Evolutionary conservation across 352 stramenopile species (phyloP).

Genomic region (Phytopythium vexans): DNA sequence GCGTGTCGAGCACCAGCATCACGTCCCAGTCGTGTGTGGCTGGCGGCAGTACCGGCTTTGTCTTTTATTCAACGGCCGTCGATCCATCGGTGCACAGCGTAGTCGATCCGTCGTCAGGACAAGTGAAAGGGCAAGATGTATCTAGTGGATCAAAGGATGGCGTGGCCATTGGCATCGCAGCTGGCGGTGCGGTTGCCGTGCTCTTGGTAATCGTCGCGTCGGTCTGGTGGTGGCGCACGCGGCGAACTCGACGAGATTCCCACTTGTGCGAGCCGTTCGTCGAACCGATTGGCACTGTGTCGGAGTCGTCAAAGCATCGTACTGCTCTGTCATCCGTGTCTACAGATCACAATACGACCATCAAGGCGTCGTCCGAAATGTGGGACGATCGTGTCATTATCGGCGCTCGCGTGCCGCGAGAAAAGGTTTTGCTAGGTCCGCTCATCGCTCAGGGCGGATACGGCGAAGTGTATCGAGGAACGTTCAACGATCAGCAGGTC

Average conservation of each 20-base stretch:
- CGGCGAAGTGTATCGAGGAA: slow-evolving; percentile 28
- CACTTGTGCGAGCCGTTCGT: no score
- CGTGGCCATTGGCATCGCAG: not conserved
- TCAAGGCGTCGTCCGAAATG: not conserved
- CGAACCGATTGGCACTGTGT: no score
- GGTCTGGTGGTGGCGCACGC: not conserved
- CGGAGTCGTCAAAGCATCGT: no score
- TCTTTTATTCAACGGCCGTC: not conserved
- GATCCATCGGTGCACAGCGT: not conserved
- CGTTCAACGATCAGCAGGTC: slow-evolving; percentile 22
- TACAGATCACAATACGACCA: no score
- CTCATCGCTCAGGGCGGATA: slow-evolving; percentile 23
- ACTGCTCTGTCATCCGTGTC: no score
- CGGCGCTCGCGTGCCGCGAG: slow-evolving; percentile 23
- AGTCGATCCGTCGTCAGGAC: not conserved
- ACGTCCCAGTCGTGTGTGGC: not conserved
- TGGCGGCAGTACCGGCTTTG: not conserved
- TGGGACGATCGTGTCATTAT: slow-evolving; percentile 40
- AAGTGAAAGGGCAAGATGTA: no score
- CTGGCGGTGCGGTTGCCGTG: not conserved
- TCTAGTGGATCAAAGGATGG: no score
- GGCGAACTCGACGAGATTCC: not conserved
- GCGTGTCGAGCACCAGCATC: not conserved
- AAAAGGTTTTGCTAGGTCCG: slow-evolving; percentile 14
- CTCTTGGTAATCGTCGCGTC: not conserved